Evolutionary conservation across 1,139 yeast species (phyloP), one percentile per base, ranked within the genome.

Genomic region (Taphrina deformans): DNA sequence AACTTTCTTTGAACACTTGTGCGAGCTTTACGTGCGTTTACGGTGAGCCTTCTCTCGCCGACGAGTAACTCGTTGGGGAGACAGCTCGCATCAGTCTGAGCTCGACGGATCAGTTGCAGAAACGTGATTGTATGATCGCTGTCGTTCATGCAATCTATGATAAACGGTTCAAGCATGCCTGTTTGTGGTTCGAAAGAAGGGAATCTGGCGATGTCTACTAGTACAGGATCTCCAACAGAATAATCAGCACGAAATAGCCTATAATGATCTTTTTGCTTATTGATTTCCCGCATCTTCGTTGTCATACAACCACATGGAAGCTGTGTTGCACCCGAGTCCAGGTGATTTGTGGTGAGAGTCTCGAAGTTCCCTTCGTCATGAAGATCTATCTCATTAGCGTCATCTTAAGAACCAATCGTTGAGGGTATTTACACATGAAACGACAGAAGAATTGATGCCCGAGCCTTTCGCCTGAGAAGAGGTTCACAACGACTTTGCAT

Each of bases 361-460:
- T 26, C 52, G 18, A 48, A 48, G 16, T 48, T 48, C 6, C 52
- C 52, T 48, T 48, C 52, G n/a, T 26, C 52, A 16, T 48, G 52
- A 10, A 48, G 52, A 24, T 48, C 48, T 44, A 44, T 6, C 10
- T 44, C n/a, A n/a, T 44, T 21, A 44, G 48, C n/a, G 27, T 5
- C 3, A 18, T n/a, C n/a, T n/a, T n/a, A n/a, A n/a, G n/a, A n/a
- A n/a, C n/a, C n/a, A n/a, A n/a, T n/a, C n/a, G n/a, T n/a, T n/a
- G n/a, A n/a, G n/a, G n/a, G n/a, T n/a, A n/a, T n/a, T 21, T 44
- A 44, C 48, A 48, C 33, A 48, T 26, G 35, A 29, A 26, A 7
- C 52, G 23, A 29, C 52, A 48, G 16, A 48, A 48, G 52, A 48
- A 48, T 16, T 16, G 35, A 29, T 27, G 1, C 3, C 52, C 52